A percentile compares a stretch with the other conserved stretches of the same genome.
These are phyloP conservation scores for Fistulina hepatica DNA, from an alignment of 1,284 basidiomycete species.

Conservation along the genomic window DNA sequence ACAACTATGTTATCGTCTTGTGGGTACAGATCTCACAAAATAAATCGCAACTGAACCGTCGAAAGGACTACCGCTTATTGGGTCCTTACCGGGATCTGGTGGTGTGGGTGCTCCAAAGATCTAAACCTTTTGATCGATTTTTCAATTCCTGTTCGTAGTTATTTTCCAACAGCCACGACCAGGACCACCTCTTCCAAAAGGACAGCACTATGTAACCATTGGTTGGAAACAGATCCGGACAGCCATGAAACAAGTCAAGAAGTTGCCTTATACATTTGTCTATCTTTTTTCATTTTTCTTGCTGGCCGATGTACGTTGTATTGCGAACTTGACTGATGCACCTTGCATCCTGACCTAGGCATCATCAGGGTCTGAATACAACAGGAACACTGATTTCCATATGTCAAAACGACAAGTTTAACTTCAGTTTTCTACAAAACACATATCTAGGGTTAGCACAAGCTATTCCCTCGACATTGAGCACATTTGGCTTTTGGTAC, in stretches of 20 bases:
- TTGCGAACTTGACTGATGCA: background rate
- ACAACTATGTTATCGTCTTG: constrained; percentile 61
- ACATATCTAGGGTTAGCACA: constrained; percentile 70
- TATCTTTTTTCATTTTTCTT: constrained; percentile 71
- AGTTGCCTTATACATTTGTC: constrained; percentile 65
- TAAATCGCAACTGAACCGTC: constrained; percentile 3
- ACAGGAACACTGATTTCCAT: constrained; percentile 58
- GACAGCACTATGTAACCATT: constrained; percentile 60
- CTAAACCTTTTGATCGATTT: background rate
- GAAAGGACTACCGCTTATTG: constrained; percentile 61
- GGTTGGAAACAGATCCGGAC: constrained; percentile 79
- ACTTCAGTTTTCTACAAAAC: constrained; percentile 57
- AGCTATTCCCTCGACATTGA: constrained; percentile 58
- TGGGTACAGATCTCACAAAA: too few species aligned
- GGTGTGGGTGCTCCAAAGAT: constrained; percentile 44
- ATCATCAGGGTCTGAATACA: constrained; percentile 65
- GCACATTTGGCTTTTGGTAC: constrained; percentile 71
- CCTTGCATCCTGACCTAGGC: constrained; percentile 37
- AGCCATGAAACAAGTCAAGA: constrained; percentile 57
- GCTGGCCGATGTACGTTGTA: constrained; percentile 53
- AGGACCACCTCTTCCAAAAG: constrained; percentile 62
- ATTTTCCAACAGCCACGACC: constrained; percentile 68
- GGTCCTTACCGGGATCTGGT: constrained; percentile 68
- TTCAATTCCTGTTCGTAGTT: constrained; percentile 31
- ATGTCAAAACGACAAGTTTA: constrained; percentile 34